Percentiles rank a stretch among this genome's conserved stretches.
Conservation (phyloP, 1,284 basidiomycete genomes). For the Pisolithus thermaeus region DNA sequence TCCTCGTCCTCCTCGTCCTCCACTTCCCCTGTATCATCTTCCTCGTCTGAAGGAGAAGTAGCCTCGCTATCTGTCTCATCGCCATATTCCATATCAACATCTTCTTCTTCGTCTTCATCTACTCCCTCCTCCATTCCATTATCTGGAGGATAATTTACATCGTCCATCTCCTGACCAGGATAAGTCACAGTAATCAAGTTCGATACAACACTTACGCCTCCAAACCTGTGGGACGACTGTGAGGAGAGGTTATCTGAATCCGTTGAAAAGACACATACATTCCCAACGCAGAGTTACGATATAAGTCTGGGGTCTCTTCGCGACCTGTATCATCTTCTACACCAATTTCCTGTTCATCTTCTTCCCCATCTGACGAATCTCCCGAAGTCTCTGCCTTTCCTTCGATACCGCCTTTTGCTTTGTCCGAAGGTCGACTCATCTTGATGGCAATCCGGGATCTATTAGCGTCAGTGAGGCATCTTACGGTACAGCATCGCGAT, state of each 20-base stretch:
- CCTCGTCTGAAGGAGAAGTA: conserved; percentile 66
- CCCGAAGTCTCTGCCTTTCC: conserved; percentile 52
- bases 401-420: conserved; percentile 54
- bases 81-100: conserved; percentile 83
- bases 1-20: conserved; percentile 55
- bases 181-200: conserved; percentile 1
- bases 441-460: conserved; percentile 96
- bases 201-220: conserved; percentile 56
- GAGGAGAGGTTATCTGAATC: not conserved
- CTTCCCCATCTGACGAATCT: conserved; percentile 57
- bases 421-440: conserved; percentile 82
- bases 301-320: conserved; percentile 89
- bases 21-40: conserved; percentile 54
- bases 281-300: conserved; percentile 94
- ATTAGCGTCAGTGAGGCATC: conserved; percentile 6
- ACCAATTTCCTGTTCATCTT: conserved; percentile 57
- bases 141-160: conserved; percentile 59
- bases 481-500: not conserved
- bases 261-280: conserved; percentile 55
- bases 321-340: conserved; percentile 41
- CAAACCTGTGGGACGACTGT: conserved; percentile 45
- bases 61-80: conserved; percentile 78
- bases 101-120: conserved; percentile 67
- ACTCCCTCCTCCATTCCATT: conserved; percentile 81
- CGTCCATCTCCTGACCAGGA: conserved; percentile 71